Base-by-base conservation (phyloP, 208 protist species). In the Porcisia hertigi region DNA sequence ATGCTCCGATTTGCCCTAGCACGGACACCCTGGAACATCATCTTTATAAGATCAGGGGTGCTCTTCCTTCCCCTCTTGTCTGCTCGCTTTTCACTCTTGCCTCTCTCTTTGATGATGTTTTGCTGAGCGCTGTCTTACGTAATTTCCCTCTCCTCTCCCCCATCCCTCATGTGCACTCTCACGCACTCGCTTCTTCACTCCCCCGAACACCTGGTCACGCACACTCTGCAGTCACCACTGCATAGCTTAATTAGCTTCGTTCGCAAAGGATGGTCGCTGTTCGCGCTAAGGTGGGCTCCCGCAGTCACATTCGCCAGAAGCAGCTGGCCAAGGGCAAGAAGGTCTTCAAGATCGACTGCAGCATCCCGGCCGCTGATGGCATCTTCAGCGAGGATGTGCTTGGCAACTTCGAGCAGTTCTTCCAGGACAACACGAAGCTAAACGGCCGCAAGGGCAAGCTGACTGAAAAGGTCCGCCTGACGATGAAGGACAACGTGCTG, bases 381-480 rank as follows among this genome's bases (percentile, higher is more conserved):
- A 90, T 93, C 79, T 93, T 98, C 86, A 90, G 83, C 81, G 86
- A 91, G 69, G 92, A 97, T 55, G 81, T 95, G 41, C 86, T 97
- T 55, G 82, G 83, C 78, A 92, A 88, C 86, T 98, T 97, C 75
- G 93, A 98, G 94, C 97, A 99, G 89, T 99, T 97, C 97, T 92
- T 99, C 70, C 85, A 94, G 75, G 95, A 98, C 77, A 96, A 97
- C 88, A 94, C 98, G 80, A 99, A 99, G 96, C 97, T 99, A n/a
- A 95, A 98, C 79, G 98, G 98, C 81, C 99, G 99, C 92, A 97
- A 97, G 74, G 97, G 97, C 76, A 98, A 99, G 91, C 93, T 99
- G 59, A 92, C 94, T 62, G 91, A 98, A 75, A 94, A 94, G 82
- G 97, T 99, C 58, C 88, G 83, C 79, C 78, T 90, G 65, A 79